These are phyloP conservation scores for Candida patagonica DNA, from an alignment of 805 yeast species.

Conservation along the genomic window DNA sequence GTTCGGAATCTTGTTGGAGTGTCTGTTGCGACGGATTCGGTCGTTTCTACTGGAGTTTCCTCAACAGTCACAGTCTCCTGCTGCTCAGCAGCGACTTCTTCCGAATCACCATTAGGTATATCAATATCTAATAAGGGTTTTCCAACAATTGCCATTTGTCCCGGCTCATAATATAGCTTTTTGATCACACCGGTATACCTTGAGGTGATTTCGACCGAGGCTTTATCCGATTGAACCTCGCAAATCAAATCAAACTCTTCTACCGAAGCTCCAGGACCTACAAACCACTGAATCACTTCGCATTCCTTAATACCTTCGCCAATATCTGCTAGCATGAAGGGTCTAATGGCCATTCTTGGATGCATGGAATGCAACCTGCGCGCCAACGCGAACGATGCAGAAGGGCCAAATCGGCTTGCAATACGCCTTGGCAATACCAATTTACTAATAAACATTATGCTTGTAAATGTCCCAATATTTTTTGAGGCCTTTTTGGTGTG, in stretches of 20 bases:
- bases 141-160: conserved; percentile 29
- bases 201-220: conserved; percentile 30
- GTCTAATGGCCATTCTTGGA: conserved; percentile 13
- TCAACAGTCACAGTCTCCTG: neutral
- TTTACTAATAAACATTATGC: too few species aligned
- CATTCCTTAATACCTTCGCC: conserved; percentile 31
- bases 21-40: neutral
- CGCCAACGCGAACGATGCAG: neutral
- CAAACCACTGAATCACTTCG: conserved; percentile 31
- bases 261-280: conserved; percentile 27
- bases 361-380: conserved; percentile 9
- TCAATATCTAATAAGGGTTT: conserved; percentile 28
- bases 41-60: neutral
- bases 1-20: conserved; percentile 5
- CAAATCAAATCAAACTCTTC: conserved; percentile 29
- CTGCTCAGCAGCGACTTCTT: neutral
- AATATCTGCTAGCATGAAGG: conserved; percentile 27
- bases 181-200: conserved; percentile 26
- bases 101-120: conserved; percentile 11
- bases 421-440: too few species aligned
- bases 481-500: too few species aligned
- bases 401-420: too few species aligned
- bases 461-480: too few species aligned
- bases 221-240: conserved; percentile 30
- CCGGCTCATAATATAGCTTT: conserved; percentile 26